These are phyloP conservation scores for Eucalyptus polyanthemos DNA, from an alignment of 345 rosid species.

Conservation along the genomic window DNA sequence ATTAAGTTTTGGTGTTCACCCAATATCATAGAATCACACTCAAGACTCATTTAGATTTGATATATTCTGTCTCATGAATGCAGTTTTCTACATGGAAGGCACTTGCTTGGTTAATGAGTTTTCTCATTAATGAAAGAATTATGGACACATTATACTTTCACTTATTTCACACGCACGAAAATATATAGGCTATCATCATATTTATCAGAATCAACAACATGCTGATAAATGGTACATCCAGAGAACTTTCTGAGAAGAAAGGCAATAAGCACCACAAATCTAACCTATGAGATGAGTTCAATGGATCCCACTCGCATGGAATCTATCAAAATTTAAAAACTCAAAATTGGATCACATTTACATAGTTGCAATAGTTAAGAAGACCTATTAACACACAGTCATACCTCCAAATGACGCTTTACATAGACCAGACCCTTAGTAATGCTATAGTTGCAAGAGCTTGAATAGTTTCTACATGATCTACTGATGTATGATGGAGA, in stretches of 20 bases:
- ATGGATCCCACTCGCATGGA: neutral
- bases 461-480: neutral
- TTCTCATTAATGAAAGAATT: neutral
- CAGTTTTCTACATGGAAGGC: neutral
- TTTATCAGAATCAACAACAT: neutral
- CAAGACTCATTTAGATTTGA: neutral
- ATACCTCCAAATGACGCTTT: neutral
- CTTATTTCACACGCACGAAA: neutral
- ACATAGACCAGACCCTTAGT: neutral
- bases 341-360: neutral
- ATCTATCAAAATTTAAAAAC: neutral
- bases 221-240: neutral
- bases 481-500: neutral
- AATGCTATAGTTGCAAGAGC: neutral
- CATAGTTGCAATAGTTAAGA: neutral
- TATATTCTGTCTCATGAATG: neutral
- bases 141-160: neutral
- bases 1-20: neutral
- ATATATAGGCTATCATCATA: neutral
- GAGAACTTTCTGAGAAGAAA: neutral
- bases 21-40: neutral
- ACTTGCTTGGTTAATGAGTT: neutral
- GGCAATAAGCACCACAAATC: neutral
- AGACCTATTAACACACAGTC: neutral
- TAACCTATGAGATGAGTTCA: neutral